Percentiles rank a stretch among this genome's conserved stretches.
These are phyloP conservation scores for Aurantiochytrium sp. DNA, from an alignment of 108 stramenopile genomes.

Conservation along the genomic window DNA sequence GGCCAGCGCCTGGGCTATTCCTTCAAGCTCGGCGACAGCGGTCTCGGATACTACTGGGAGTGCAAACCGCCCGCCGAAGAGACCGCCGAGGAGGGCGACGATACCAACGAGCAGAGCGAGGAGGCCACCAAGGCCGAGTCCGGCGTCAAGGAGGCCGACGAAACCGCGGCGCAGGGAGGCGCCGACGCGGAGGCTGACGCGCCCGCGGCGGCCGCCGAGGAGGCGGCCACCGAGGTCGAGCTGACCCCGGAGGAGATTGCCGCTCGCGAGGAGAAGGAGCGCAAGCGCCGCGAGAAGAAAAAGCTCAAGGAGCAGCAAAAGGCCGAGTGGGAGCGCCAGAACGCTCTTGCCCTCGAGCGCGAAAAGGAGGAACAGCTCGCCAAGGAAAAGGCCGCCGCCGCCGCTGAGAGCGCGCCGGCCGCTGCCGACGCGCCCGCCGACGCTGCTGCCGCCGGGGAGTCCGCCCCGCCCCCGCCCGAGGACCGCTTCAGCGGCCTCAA, in stretches of 20 bases:
- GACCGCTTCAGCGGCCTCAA: constrained; percentile 12
- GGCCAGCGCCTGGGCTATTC: neutral
- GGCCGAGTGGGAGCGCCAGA: constrained; percentile 22
- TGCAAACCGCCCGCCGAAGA: neutral
- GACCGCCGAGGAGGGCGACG: neutral
- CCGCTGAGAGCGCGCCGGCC: neutral
- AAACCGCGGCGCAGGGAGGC: neutral
- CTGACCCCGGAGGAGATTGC: neutral
- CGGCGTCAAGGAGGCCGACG: neutral
- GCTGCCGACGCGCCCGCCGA: neutral
- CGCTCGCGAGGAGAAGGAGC: constrained; percentile 22
- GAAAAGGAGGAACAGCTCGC: neutral
- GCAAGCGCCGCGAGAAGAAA: constrained; percentile 17
- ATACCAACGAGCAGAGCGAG: neutral
- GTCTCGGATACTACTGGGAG: constrained; percentile 27
- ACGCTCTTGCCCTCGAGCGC: neutral
- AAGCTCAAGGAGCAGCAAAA: constrained; percentile 1
- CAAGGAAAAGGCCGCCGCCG: neutral
- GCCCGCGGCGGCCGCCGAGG: neutral
- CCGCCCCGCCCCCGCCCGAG: neutral
- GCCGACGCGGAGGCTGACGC: neutral
- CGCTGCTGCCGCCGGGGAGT: neutral
- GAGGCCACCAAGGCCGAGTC: neutral
- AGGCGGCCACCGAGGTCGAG: neutral
- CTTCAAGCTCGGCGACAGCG: neutral